A percentile compares a stretch with the other conserved stretches of the same genome.
These are phyloP conservation scores for Steccherinum ochraceum DNA, from an alignment of 768 basidiomycete species.

Conservation along the genomic window DNA sequence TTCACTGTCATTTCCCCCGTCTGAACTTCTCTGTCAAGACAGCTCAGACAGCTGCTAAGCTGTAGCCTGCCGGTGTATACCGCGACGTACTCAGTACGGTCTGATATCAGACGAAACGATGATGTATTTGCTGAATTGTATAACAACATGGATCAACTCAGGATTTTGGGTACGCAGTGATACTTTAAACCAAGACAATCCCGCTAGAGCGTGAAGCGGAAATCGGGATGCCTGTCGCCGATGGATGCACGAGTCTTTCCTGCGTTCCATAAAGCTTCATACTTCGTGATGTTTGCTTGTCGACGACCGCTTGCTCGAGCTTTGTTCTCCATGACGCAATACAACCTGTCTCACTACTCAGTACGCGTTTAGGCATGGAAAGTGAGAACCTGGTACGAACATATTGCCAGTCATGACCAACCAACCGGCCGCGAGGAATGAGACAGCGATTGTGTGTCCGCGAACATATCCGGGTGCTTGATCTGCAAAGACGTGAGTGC, in stretches of 20 bases:
- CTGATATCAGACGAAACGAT: too few relatives aligned
- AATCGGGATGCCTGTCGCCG: conserved; percentile 39
- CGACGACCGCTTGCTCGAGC: conserved; percentile 46
- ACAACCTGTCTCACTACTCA: conserved; percentile 27
- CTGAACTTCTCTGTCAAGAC: conserved; percentile 18
- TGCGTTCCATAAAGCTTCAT: conserved; percentile 38
- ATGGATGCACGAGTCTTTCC: conserved; percentile 55
- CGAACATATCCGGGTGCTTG: conserved; percentile 50
- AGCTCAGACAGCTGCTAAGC: conserved; percentile 5
- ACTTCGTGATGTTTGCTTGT: conserved; percentile 39
- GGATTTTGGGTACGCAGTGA: not conserved
- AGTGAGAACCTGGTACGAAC: conserved; percentile 30
- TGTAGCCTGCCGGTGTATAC: conserved; percentile 4
- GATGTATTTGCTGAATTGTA: not conserved
- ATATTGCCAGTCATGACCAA: conserved; percentile 46
- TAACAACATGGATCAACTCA: not conserved
- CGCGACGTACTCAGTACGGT: not conserved
- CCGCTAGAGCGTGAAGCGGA: conserved; percentile 49
- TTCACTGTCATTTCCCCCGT: conserved; percentile 51
- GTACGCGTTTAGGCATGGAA: not conserved
- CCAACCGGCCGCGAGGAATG: conserved; percentile 45
- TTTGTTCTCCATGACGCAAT: conserved; percentile 55
- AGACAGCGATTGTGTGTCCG: conserved; percentile 54
- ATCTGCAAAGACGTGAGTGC: conserved; percentile 34
- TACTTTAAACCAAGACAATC: too few relatives aligned